Percentiles rank a stretch among this genome's conserved stretches.
These are phyloP conservation scores for Annulohypoxylon nitens DNA, from an alignment of 495 filamentous ascomycete species.

Conservation along the genomic window DNA sequence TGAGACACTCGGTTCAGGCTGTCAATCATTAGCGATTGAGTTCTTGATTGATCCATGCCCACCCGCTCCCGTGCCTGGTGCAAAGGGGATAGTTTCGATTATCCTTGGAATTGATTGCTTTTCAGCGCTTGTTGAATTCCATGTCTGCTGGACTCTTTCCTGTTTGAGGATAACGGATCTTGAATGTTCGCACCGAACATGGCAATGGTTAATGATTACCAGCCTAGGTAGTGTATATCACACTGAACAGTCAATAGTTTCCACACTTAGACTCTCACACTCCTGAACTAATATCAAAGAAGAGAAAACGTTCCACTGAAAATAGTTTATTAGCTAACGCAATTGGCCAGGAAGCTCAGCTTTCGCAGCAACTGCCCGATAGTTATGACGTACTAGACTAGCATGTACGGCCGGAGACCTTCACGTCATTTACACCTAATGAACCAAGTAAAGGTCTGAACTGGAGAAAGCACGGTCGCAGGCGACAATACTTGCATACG, in stretches of 20 bases:
- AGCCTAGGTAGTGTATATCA: constrained; percentile 14
- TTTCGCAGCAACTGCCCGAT: constrained; percentile 14
- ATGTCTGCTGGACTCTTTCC: constrained; percentile 18
- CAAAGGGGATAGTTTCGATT: constrained; percentile 14
- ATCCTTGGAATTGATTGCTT: constrained; percentile 17
- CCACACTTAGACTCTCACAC: background rate
- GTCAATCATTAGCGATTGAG: background rate
- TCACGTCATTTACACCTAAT: constrained; percentile 44
- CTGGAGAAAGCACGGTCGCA: constrained; percentile 20
- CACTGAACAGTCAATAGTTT: constrained; percentile 1
- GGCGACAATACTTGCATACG: background rate
- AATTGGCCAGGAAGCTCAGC: background rate
- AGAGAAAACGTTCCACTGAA: constrained; percentile 26
- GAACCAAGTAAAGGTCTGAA: constrained; percentile 3
- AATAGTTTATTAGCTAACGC: constrained; percentile 25
- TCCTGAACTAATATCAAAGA: constrained; percentile 10
- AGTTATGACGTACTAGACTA: constrained; percentile 43
- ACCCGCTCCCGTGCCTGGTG: constrained; percentile 17
- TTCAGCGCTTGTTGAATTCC: background rate
- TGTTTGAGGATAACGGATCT: constrained; percentile 15
- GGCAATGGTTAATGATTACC: constrained; percentile 16
- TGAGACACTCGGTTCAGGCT: constrained; percentile 19
- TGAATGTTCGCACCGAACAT: constrained; percentile 17
- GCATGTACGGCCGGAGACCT: constrained; percentile 12
- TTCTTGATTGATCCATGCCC: constrained; percentile 12